Evolutionary conservation across 139 green algal genomes (phyloP).

Genomic region (Chlorella ohadii): DNA sequence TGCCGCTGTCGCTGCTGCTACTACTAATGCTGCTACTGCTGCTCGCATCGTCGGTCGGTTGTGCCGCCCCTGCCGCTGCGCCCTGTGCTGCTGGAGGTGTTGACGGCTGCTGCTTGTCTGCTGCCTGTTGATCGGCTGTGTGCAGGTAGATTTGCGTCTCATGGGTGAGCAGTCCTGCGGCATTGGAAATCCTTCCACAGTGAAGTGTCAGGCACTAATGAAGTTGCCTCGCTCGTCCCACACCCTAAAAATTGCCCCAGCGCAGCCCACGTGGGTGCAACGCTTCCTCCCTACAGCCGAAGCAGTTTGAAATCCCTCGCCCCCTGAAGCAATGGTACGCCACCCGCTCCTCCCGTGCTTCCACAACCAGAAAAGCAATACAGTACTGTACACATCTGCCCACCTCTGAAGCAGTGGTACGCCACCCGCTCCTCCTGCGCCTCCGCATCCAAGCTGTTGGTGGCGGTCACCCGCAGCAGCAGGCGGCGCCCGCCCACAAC

Average conservation of each 20-base stretch:
- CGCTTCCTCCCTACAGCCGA: too few species aligned
- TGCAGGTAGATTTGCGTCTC: constrained; percentile 51
- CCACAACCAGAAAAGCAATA: too few species aligned
- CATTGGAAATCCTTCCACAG: not conserved
- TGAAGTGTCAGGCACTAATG: not conserved
- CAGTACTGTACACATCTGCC: too few species aligned
- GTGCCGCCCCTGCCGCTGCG: not conserved
- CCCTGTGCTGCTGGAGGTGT: not conserved
- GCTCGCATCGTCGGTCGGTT: too few species aligned
- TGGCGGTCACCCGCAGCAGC: constrained; percentile 48
- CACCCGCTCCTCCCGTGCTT: constrained; percentile 50
- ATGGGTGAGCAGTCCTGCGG: constrained; percentile 41
- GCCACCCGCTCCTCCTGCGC: constrained; percentile 48
- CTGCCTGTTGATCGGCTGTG: not conserved
- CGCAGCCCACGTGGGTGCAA: too few species aligned
- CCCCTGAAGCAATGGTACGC: constrained; percentile 77
- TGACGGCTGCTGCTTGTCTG: not conserved
- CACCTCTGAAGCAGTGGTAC: constrained; percentile 77
- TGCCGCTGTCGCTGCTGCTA: not conserved
- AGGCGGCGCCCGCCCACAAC: constrained; percentile 15
- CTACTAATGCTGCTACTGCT: not conserved
- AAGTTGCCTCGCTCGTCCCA: too few species aligned
- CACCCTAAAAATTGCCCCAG: too few species aligned
- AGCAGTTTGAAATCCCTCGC: too few species aligned
- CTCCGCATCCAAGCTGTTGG: constrained; percentile 53